Percentiles rank a stretch among this genome's conserved stretches.
Evolutionary conservation across 2,329 filamentous ascomycete species (phyloP).

Genomic region (Colletotrichum tamarilloi): DNA sequence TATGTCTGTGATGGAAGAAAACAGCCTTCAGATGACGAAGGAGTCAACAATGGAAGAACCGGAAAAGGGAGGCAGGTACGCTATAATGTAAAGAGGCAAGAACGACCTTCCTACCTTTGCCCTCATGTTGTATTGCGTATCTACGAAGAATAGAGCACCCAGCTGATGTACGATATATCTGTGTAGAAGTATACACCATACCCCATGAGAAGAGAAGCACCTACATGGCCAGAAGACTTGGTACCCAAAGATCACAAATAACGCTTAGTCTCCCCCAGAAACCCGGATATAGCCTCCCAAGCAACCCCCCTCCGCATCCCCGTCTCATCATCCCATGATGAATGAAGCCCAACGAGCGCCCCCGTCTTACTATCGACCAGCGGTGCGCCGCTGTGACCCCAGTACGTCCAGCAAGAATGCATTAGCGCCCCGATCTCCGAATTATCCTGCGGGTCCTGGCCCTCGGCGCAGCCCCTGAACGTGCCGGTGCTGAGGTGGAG

Average conservation of each 20-base stretch:
- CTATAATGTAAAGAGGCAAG: not conserved
- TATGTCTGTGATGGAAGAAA: not conserved
- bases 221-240: not conserved
- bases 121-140: not conserved
- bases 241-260: not conserved
- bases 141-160: not conserved
- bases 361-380: slow-evolving; percentile 53
- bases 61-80: not conserved
- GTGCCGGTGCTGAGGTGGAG: slow-evolving; percentile 57
- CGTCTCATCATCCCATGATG: slow-evolving; percentile 64
- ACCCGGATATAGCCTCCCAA: slow-evolving; percentile 54
- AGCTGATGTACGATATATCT: not conserved
- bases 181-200: no score
- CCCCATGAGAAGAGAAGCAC: not conserved
- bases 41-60: not conserved
- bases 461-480: slow-evolving; percentile 51
- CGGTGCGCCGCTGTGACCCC: slow-evolving; percentile 65
- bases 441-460: slow-evolving; percentile 60
- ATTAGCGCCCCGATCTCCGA: slow-evolving; percentile 61
- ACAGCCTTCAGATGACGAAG: not conserved
- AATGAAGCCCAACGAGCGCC: slow-evolving; percentile 61
- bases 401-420: slow-evolving; percentile 68
- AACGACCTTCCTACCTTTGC: not conserved
- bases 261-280: slow-evolving; percentile 40
- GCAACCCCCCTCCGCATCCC: slow-evolving; percentile 61